Percentiles rank a stretch among this genome's conserved stretches.
These are phyloP conservation scores for Trichosporon sp. DNA, from an alignment of 1,284 basidiomycete genomes.

Conservation along the genomic window DNA sequence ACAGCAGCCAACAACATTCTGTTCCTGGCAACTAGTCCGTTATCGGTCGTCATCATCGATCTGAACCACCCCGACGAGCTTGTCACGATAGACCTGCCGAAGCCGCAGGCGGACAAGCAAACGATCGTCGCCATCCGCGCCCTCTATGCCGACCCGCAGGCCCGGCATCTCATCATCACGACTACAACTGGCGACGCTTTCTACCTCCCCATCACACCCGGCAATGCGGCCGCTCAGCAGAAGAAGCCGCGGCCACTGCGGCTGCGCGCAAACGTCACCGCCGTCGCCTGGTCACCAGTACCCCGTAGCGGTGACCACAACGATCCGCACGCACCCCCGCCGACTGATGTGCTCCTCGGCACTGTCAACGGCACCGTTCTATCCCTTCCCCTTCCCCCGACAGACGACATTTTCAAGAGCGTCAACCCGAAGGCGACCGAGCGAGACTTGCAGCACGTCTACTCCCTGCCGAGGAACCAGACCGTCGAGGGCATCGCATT, in stretches of 20 bases:
- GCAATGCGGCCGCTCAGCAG: conserved; percentile 56
- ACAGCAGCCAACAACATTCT: conserved; percentile 83
- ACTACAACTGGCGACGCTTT: conserved; percentile 89
- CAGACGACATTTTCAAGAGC: conserved; percentile 92
- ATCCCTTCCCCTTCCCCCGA: conserved; percentile 69
- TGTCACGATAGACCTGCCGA: conserved; percentile 70
- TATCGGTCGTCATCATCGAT: conserved; percentile 79
- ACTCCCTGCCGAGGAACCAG: conserved; percentile 74
- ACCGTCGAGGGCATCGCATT: conserved; percentile 80
- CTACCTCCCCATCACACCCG: conserved; percentile 68
- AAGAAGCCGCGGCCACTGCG: conserved; percentile 75
- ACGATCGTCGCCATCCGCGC: conserved; percentile 63
- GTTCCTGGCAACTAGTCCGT: conserved; percentile 77
- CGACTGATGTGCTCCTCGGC: conserved; percentile 69
- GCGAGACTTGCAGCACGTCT: conserved; percentile 75
- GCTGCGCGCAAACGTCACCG: conserved; percentile 85
- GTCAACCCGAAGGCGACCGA: conserved; percentile 53
- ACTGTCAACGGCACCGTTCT: conserved; percentile 79
- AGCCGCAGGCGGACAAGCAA: conserved; percentile 59
- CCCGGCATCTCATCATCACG: conserved; percentile 82
- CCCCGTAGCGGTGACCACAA: conserved; percentile 25
- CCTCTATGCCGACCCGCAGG: conserved; percentile 88
- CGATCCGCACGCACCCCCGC: conserved; percentile 37
- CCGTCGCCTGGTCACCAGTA: conserved; percentile 88
- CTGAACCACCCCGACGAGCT: conserved; percentile 79